Evolutionary conservation across 306 rosid genomes (phyloP).

Genomic region (Dryas octopetala): DNA sequence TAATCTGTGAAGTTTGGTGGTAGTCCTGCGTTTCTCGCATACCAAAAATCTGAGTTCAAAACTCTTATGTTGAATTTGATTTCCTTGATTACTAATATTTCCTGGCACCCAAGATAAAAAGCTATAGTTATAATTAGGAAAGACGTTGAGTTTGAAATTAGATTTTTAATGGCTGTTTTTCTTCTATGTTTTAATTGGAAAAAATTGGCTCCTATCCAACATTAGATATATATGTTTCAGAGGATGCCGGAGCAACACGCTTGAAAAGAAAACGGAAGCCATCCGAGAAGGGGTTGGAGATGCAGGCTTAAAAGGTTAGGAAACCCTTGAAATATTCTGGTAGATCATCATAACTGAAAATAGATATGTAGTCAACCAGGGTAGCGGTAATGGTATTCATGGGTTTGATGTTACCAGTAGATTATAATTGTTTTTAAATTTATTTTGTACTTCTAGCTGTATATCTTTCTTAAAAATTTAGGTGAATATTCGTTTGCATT

Average conservation of each 20-base stretch:
- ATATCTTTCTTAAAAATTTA: background rate
- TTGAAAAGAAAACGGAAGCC: slow-evolving; percentile 75
- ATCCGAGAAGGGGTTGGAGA: slow-evolving; percentile 83
- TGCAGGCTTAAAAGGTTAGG: slow-evolving; percentile 77
- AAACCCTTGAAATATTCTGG: slow-evolving; percentile 55
- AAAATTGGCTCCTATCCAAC: slow-evolving; percentile 14
- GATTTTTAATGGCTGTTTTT: background rate
- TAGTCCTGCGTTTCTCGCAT: background rate
- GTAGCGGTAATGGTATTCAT: slow-evolving; percentile 43
- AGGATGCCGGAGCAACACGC: slow-evolving; percentile 58
- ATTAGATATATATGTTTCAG: slow-evolving; percentile 35
- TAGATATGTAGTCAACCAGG: slow-evolving; percentile 49
- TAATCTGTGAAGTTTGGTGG: slow-evolving; percentile 1
- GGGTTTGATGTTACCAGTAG: slow-evolving; percentile 38
- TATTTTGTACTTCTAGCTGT: background rate
- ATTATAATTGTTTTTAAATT: background rate
- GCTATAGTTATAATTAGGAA: background rate
- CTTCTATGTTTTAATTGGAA: slow-evolving; percentile 4
- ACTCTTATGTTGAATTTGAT: background rate
- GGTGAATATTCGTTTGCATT: background rate
- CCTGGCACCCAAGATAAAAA: background rate
- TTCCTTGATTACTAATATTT: background rate
- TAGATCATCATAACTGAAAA: slow-evolving; percentile 44
- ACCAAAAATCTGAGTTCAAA: background rate
- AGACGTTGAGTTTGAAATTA: background rate